phyloP scores from a whole-genome alignment of 192 early-diverging fungal genomes.

The Rhizophagus sp. region DNA sequence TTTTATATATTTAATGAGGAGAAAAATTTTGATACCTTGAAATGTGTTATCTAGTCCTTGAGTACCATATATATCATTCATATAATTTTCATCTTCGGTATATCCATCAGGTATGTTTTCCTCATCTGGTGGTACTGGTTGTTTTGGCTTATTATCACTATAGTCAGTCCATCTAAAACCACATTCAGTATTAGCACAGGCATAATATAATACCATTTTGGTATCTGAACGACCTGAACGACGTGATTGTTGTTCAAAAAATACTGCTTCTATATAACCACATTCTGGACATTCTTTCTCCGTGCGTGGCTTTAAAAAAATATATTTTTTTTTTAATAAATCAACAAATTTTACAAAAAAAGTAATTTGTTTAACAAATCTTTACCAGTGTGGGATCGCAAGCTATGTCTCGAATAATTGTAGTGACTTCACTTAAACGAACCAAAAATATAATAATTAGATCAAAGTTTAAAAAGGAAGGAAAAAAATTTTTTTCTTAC shows the following conservation, averaged over 20 bases:
- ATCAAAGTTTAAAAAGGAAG: not conserved
- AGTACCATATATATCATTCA: not conserved
- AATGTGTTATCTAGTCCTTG: not conserved
- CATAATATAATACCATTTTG: conserved; percentile 81
- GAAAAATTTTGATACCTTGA: not conserved
- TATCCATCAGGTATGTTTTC: not conserved
- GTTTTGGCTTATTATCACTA: not conserved
- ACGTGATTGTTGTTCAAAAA: conserved; percentile 69
- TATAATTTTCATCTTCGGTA: not conserved
- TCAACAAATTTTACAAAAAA: not conserved
- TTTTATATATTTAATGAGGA: not conserved
- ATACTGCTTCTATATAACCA: conserved; percentile 62
- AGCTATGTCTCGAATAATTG: conserved; percentile 71
- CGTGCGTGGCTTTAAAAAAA: conserved; percentile 58
- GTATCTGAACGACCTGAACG: conserved; percentile 51
- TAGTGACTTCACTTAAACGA: conserved; percentile 63
- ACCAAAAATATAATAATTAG: not conserved
- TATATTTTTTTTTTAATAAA: not conserved
- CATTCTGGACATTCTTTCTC: conserved; percentile 64
- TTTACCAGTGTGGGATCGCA: conserved; percentile 73
- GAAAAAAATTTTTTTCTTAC: conserved; percentile 34
- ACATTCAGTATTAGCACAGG: conserved; percentile 68
- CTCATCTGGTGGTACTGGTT: not conserved
- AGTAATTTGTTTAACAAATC: not conserved
- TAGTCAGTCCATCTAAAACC: conserved; percentile 66